Evolutionary conservation across 768 basidiomycete species (phyloP).

Genomic region (Mycena latifolia): DNA sequence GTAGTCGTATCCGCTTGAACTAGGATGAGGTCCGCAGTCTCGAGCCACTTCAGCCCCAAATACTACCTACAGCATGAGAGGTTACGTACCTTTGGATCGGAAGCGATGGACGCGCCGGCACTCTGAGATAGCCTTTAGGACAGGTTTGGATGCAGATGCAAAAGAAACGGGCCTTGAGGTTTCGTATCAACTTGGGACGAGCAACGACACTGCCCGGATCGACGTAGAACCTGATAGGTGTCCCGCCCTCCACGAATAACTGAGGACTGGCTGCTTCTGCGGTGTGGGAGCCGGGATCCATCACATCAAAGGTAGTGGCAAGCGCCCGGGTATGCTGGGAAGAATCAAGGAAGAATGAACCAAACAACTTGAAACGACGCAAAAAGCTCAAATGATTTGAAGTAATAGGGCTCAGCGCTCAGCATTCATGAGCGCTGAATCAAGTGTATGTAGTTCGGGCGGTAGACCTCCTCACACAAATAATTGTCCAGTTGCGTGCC

Average conservation of each 20-base stretch:
- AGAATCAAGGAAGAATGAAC: neutral
- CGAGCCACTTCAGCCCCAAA: neutral
- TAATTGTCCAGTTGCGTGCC: too few relatives aligned
- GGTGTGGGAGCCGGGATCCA: constrained; percentile 24
- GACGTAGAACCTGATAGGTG: constrained; percentile 64
- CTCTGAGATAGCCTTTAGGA: constrained; percentile 50
- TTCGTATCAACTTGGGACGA: constrained; percentile 66
- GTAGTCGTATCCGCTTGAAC: constrained; percentile 66
- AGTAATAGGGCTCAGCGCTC: too few relatives aligned
- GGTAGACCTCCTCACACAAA: too few relatives aligned
- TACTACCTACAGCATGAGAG: neutral
- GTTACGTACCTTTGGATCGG: constrained; percentile 63
- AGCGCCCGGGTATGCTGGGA: constrained; percentile 29
- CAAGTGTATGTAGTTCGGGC: too few relatives aligned
- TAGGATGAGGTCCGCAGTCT: constrained; percentile 57
- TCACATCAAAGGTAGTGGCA: constrained; percentile 29
- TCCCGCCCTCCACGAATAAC: constrained; percentile 56
- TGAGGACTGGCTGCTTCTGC: constrained; percentile 18
- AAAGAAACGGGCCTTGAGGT: constrained; percentile 54
- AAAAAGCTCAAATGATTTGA: too few relatives aligned
- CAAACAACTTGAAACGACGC: too few relatives aligned
- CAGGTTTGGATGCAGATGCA: neutral
- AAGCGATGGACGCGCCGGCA: constrained; percentile 66
- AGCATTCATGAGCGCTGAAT: too few relatives aligned
- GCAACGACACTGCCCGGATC: constrained; percentile 65